Base-by-base conservation (phyloP, 1,284 basidiomycete species). In the Ceratobasidium sp. region DNA sequence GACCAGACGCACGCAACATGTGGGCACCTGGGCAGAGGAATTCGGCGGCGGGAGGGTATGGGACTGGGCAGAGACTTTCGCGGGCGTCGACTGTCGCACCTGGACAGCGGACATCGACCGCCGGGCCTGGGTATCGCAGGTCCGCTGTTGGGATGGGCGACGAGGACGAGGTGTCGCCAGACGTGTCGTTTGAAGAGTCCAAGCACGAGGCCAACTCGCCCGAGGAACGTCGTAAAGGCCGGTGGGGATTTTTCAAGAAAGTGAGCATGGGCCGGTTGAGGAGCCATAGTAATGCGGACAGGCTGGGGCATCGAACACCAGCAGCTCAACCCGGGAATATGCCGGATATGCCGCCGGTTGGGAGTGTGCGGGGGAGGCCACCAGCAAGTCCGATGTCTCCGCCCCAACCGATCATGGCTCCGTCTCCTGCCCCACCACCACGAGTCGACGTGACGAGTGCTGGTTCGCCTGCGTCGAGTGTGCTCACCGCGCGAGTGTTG, bases 201-300 rank as follows among this genome's bases (percentile, higher is more conserved):
- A 53, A 51, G 51, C 34, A 69, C 51, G 53, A 58, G 14, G 22
- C 41, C 2, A 24, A 48, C 19, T 41, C 51, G 29, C 63, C 64
- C 19, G 81, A 82, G 54, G 80, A 81, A 74, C 80, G 76, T 83
- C 75, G 71, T 31, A 34, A 74, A 78, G 74, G 75, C 31, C 64
- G 71, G 58, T 96, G 94, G 94, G 94, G 95, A 2, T 96, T 98
- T 84, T 84, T 98, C 76, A 94, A 95, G 83, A 98, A 98, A 84
- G 96, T 98, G 92, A 96, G 94, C 11, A 95, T 96, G 92, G 91
- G 93, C 27, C 92, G 92, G 82, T 90, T 84, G 75, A 74, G 79
- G 27, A 75, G 76, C 54, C 46, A 49, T 62, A 41, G 69, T 46
- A 74, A 74, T 46, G 46, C 58, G 19, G 61, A 73, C 31, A 29